A percentile compares a stretch with the other conserved stretches of the same genome.
Conservation (phyloP, 345 rosid species). For the Luvunga scandens region DNA sequence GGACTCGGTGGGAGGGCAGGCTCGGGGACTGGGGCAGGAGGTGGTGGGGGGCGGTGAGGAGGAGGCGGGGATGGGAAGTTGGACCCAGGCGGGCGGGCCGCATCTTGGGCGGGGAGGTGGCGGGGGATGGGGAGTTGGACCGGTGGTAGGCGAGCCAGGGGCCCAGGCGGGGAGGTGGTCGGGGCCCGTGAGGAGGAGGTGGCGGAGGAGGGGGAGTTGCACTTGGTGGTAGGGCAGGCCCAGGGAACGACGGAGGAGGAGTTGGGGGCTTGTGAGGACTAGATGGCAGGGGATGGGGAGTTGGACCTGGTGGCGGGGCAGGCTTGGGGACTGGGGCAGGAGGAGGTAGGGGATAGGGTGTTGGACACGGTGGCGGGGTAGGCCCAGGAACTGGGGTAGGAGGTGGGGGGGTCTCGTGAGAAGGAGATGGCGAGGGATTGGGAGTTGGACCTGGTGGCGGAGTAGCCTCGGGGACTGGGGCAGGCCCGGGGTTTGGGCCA, state of each 20-base stretch:
- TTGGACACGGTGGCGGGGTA: neutral
- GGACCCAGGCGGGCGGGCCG: too few species aligned
- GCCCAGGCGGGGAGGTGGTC: neutral
- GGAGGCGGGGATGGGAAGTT: too few species aligned
- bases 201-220: conserved; percentile 7
- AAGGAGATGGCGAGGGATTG: neutral
- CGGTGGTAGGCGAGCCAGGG: too few species aligned
- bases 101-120: too few species aligned
- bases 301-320: conserved; percentile 1
- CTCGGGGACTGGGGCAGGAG: too few species aligned
- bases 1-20: too few species aligned
- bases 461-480: neutral
- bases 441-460: conserved; percentile 4
- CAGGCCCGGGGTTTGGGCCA: neutral
- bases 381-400: neutral
- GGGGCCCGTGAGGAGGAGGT: neutral
- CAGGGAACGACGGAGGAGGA: neutral
- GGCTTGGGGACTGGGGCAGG: neutral
- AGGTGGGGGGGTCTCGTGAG: neutral
- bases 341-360: neutral
- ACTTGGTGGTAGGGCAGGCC: neutral
- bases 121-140: too few species aligned
- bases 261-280: neutral
- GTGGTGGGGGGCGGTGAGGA: too few species aligned
- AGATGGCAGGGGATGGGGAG: neutral